Conservation (phyloP, 2,329 filamentous ascomycete genomes). For the Fonsecaea pugnacius region DNA sequence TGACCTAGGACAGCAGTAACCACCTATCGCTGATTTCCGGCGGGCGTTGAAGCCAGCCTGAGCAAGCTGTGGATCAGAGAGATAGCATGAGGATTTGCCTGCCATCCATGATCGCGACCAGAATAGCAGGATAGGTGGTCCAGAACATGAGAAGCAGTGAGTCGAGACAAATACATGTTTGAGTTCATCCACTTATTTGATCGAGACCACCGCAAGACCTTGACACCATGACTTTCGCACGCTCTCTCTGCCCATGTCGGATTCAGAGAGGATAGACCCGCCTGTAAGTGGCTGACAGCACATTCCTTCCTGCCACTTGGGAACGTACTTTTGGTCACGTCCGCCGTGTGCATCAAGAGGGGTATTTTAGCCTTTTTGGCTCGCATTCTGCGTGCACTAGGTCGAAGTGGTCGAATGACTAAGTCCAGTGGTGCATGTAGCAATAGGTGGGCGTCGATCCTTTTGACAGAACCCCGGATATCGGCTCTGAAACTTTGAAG, state of each 20-base stretch:
- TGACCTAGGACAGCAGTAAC: conserved; percentile 14
- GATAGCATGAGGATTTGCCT: conserved; percentile 58
- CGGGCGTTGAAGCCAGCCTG: conserved; percentile 10
- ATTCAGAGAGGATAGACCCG: not conserved
- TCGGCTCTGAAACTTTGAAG: conserved; percentile 11
- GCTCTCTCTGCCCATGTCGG: not conserved
- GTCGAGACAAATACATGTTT: conserved; percentile 18
- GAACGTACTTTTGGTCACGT: conserved; percentile 7
- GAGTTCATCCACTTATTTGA: conserved; percentile 18
- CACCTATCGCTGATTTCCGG: conserved; percentile 12
- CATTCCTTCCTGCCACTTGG: not conserved
- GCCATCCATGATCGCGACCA: conserved; percentile 74
- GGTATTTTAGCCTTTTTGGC: conserved; percentile 13
- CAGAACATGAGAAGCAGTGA: conserved; percentile 8
- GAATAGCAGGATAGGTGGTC: conserved; percentile 61
- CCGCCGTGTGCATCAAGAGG: conserved; percentile 4
- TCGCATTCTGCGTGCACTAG: not conserved
- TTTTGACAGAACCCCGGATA: conserved; percentile 18
- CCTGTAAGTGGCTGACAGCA: not conserved
- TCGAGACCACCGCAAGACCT: conserved; percentile 4
- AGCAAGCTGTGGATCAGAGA: conserved; percentile 3
- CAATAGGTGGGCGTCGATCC: not conserved
- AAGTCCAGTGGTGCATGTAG: not conserved
- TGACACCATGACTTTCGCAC: too few relatives aligned
- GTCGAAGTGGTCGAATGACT: not conserved